phyloP scores from a whole-genome alignment of 805 yeast species.

The Metschnikowia baotianmanensis region DNA sequence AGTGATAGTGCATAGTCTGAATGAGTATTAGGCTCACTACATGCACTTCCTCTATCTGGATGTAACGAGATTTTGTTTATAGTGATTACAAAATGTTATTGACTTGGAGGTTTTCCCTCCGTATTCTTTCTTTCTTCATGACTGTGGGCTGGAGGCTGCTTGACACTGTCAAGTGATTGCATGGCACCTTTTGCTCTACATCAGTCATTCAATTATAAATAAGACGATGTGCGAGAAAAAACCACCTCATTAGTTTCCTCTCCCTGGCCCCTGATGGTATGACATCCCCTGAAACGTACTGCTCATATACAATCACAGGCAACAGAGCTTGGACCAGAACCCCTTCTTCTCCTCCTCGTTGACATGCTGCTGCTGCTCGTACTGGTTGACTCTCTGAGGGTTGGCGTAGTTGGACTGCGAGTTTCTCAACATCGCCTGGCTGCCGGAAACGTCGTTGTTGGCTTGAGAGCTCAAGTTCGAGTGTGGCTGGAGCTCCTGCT shows the following conservation, averaged over 20 bases:
- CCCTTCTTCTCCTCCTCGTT: conserved; percentile 38
- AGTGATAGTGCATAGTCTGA: no score
- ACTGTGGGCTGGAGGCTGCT: no score
- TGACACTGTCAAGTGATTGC: neutral
- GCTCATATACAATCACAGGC: no score
- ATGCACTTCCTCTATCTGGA: no score
- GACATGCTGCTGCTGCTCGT: conserved; percentile 39
- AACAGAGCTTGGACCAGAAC: conserved; percentile 43
- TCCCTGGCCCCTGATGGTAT: no score
- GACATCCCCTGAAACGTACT: no score
- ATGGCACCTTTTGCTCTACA: no score
- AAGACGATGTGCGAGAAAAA: no score
- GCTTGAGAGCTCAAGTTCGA: conserved; percentile 17
- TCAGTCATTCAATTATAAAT: no score
- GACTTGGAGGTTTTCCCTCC: conserved; percentile 1
- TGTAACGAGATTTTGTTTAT: conserved; percentile 2
- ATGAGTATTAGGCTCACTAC: no score
- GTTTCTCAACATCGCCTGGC: conserved; percentile 24
- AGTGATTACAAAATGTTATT: conserved; percentile 10
- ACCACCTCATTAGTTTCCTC: no score
- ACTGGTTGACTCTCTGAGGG: conserved; percentile 28
- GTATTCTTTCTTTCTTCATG: no score
- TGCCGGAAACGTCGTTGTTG: conserved; percentile 21
- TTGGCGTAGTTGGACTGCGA: conserved; percentile 24
- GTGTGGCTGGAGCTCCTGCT: conserved; percentile 35